Base-by-base conservation (phyloP, 768 basidiomycete species). In the Hygrocybe punicea region DNA sequence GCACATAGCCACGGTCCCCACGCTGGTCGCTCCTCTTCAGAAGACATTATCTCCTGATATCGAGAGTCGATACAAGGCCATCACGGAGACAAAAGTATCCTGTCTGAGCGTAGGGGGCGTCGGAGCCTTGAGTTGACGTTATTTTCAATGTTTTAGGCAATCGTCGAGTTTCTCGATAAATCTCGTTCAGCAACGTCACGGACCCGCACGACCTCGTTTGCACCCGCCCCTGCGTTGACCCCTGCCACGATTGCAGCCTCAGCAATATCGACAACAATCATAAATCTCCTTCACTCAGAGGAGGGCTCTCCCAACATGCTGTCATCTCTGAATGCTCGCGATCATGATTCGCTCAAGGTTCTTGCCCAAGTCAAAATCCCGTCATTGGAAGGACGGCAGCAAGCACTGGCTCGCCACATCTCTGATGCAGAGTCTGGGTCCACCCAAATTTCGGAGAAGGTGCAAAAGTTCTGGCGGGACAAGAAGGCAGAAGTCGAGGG, bases 91-190 rank as follows among this genome's bases (percentile, higher is more conserved):
- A 13, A 86, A 86, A 76, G 92, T 87, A 29, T 8, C 4, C 29
- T 8, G 29, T 29, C 29, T 29, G 61, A 55, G 11, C 47, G 21
- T 9, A 36, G 11, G n/a, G 35, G 40, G 56, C 2, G n/a, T 44
- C 49, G 25, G 42, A 35, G 42, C 29, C 24, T 35, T 48, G 37
- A 24, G 25, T 7, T 47, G 44, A 47, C 58, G 57, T 66, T 36
- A 51, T 25, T 39, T 34, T 39, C 46, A 29, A 37, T 11, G 6
- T 62, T 44, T 37, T 60, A 93, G 91, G 74, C 80, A 25, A 87
- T 93, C 60, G 78, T 89, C 51, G 84, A 87, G 56, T 91, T 93
- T 67, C 76, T 95, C 45, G 92, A 93, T 73, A 86, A 86, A 68
- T 91, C 91, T 13, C 84, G 93, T 46, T 89, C 85, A 1, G 70